A percentile compares a stretch with the other conserved stretches of the same genome.
phyloP scores from a whole-genome alignment of 2,329 filamentous ascomycete species.

The Triangularia setosa region DNA sequence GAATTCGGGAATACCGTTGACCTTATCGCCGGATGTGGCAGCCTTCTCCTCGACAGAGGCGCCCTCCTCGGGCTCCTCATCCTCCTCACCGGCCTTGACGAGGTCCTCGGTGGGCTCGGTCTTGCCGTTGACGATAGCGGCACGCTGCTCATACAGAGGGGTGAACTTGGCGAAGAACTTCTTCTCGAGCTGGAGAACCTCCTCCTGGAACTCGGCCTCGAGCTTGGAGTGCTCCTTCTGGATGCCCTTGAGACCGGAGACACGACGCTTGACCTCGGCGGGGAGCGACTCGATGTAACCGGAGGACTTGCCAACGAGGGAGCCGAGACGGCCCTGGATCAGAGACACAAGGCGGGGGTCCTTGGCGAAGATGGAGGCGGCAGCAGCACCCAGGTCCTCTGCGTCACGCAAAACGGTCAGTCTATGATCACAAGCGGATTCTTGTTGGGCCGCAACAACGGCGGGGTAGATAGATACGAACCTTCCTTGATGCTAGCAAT shows the following conservation, averaged over 20 bases:
- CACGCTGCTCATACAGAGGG: slow-evolving; percentile 92
- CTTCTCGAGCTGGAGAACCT: slow-evolving; percentile 97
- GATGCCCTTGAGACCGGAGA: slow-evolving; percentile 92
- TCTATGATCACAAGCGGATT: background rate
- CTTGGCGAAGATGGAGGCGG: slow-evolving; percentile 89
- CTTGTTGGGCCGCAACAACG: slow-evolving; percentile 22
- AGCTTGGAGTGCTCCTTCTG: slow-evolving; percentile 99
- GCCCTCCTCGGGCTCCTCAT: slow-evolving; percentile 59
- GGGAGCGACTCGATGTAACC: slow-evolving; percentile 98
- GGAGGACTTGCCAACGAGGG: slow-evolving; percentile 89
- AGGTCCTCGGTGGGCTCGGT: slow-evolving; percentile 84
- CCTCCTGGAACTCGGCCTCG: slow-evolving; percentile 97
- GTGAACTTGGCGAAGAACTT: slow-evolving; percentile 99
- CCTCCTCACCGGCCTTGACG: slow-evolving; percentile 78
- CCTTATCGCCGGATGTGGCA: slow-evolving; percentile 50
- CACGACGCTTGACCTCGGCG: slow-evolving; percentile 81
- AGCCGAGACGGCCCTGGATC: slow-evolving; percentile 95
- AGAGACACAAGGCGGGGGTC: slow-evolving; percentile 93
- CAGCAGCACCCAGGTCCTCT: slow-evolving; percentile 87
- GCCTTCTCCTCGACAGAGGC: slow-evolving; percentile 54
- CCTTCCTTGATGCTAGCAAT: slow-evolving; percentile 97
- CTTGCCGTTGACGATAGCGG: slow-evolving; percentile 84
- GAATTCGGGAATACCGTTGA: slow-evolving; percentile 90
- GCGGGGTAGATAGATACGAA: slow-evolving; percentile 41
- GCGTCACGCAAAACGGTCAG: slow-evolving; percentile 28